Conservation (phyloP, 1,284 basidiomycete species). For the Ceratobasidium sp. region DNA sequence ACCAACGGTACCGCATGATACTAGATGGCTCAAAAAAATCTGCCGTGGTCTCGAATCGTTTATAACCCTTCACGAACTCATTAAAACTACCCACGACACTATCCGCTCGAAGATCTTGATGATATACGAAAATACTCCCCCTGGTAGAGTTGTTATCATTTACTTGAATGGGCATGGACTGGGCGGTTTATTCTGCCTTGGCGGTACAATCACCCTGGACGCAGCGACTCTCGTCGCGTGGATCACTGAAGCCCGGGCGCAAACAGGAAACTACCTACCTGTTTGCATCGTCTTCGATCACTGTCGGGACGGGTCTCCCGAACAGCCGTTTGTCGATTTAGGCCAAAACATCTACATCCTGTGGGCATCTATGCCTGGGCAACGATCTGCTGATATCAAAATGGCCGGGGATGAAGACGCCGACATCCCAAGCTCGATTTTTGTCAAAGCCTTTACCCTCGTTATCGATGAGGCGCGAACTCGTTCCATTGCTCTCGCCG, state of each 20-base stretch:
- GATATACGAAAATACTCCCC: neutral
- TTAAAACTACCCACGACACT: neutral
- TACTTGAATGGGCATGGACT: slow-evolving; percentile 28
- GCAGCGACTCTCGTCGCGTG: slow-evolving; percentile 2
- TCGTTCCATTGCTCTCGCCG: no score
- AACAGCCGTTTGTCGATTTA: neutral
- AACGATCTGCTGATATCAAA: neutral
- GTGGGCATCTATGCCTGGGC: slow-evolving; percentile 1
- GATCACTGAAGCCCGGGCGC: neutral
- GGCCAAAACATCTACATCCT: neutral
- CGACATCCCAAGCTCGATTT: neutral
- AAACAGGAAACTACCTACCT: neutral
- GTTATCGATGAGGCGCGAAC: neutral
- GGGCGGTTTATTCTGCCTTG: neutral
- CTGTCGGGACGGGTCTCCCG: slow-evolving; percentile 4
- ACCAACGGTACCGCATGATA: slow-evolving; percentile 13
- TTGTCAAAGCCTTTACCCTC: neutral
- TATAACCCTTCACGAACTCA: neutral
- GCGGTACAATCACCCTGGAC: neutral
- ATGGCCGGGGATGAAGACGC: neutral
- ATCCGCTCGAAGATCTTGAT: neutral
- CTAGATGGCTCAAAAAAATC: neutral
- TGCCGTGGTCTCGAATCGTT: neutral
- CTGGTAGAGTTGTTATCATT: neutral
- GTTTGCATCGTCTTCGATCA: slow-evolving; percentile 20